Conservation (phyloP, 2,329 filamentous ascomycete species). For the Xylariaceae sp. region DNA sequence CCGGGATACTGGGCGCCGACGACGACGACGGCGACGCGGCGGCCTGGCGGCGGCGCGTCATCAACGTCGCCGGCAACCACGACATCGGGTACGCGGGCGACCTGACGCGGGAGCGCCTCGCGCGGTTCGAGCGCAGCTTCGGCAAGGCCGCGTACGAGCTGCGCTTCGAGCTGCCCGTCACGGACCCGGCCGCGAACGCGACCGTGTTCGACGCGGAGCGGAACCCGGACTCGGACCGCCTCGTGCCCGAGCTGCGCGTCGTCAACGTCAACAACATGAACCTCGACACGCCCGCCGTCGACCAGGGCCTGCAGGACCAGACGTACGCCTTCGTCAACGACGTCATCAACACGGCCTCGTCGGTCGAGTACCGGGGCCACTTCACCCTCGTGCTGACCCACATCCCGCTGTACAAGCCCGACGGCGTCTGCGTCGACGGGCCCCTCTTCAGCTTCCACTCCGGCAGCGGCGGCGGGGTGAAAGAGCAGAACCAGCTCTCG, state of each 20-base stretch:
- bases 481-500: constrained; percentile 87
- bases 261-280: constrained; percentile 90
- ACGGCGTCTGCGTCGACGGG: constrained; percentile 73
- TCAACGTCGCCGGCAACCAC: constrained; percentile 92
- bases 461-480: constrained; percentile 62
- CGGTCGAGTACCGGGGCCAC: constrained; percentile 54
- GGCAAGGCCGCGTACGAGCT: constrained; percentile 89
- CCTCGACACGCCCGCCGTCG: constrained; percentile 73
- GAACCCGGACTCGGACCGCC: constrained; percentile 38
- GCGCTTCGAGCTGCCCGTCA: constrained; percentile 54
- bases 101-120: constrained; percentile 64
- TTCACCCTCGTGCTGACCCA: constrained; percentile 88
- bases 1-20: constrained; percentile 40
- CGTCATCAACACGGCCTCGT: constrained; percentile 53
- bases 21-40: constrained; percentile 39
- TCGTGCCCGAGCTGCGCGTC: constrained; percentile 66
- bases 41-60: constrained; percentile 66
- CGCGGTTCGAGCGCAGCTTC: constrained; percentile 77
- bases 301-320: constrained; percentile 58
- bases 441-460: constrained; percentile 77
- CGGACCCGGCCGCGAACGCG: constrained; percentile 29
- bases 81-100: constrained; percentile 96
- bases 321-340: constrained; percentile 73
- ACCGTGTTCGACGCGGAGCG: constrained; percentile 33
- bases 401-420: constrained; percentile 78